These are phyloP conservation scores for Solanum medicagineum DNA, from an alignment of 257 asterid genomes.

Conservation along the genomic window DNA sequence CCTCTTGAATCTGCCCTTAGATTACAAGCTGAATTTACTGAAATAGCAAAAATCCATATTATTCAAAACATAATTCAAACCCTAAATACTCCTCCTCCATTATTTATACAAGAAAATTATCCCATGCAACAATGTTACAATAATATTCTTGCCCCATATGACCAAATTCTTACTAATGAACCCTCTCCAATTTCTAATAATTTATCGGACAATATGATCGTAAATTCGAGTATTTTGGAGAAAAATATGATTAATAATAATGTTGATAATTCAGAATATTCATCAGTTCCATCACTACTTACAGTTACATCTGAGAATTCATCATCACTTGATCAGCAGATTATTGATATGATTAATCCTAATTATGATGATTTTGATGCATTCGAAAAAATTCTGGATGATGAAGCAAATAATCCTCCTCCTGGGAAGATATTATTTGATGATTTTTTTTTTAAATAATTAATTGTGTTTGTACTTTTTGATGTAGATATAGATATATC, in stretches of 20 bases:
- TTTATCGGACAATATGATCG: background rate
- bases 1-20: slow-evolving; percentile 9
- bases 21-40: slow-evolving; percentile 7
- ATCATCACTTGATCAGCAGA: background rate
- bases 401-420: slow-evolving; percentile 19
- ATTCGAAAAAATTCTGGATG: slow-evolving; percentile 15
- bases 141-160: background rate
- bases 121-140: background rate
- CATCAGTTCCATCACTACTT: slow-evolving; percentile 31
- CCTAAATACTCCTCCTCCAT: slow-evolving; percentile 14
- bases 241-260: background rate
- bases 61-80: slow-evolving; percentile 21
- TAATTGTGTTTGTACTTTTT: background rate
- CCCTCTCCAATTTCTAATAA: background rate
- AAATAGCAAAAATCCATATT: slow-evolving; percentile 20
- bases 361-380: background rate
- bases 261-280: slow-evolving; percentile 7
- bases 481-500: background rate
- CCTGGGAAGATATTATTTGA: slow-evolving; percentile 26
- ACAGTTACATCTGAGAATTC: slow-evolving; percentile 7
- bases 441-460: background rate
- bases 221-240: background rate
- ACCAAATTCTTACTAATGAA: background rate
- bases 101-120: background rate
- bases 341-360: background rate